Evolutionary conservation across 306 rosid genomes (phyloP).

Genomic region (Pterocarpus macrocarpus): DNA sequence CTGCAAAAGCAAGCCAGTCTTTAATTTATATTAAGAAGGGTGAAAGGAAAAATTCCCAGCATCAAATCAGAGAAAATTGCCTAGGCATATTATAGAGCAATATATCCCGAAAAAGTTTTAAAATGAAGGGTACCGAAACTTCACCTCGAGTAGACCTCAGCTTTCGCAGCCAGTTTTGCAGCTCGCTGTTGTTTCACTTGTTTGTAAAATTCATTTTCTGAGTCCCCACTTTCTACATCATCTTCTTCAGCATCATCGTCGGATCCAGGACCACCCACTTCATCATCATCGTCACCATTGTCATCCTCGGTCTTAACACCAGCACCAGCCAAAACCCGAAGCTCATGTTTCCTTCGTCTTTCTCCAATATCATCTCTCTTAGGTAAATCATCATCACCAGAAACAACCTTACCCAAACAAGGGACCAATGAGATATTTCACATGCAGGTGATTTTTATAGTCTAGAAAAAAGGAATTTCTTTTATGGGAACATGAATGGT

Average conservation of each 20-base stretch:
- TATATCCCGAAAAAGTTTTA: not conserved
- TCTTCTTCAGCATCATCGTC: slow-evolving; percentile 55
- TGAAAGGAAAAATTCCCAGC: not conserved
- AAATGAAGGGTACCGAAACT: slow-evolving; percentile 24
- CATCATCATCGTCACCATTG: slow-evolving; percentile 47
- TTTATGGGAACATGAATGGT: slow-evolving; percentile 17
- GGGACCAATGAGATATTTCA: slow-evolving; percentile 27
- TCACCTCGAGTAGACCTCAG: slow-evolving; percentile 68
- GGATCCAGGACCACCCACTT: slow-evolving; percentile 47
- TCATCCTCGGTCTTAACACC: slow-evolving; percentile 64
- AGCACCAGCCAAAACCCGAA: slow-evolving; percentile 76
- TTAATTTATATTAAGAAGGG: slow-evolving; percentile 18
- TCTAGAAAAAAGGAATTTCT: not conserved
- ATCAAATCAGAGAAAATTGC: not conserved
- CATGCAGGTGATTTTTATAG: slow-evolving; percentile 20
- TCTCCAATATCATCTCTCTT: slow-evolving; percentile 77
- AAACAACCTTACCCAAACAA: slow-evolving; percentile 64
- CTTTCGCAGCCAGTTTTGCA: slow-evolving; percentile 74
- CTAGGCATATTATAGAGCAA: not conserved
- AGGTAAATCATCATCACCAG: slow-evolving; percentile 97
- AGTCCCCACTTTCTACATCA: slow-evolving; percentile 56
- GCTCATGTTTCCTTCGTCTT: slow-evolving; percentile 76
- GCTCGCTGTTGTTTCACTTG: slow-evolving; percentile 65
- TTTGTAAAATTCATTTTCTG: slow-evolving; percentile 76
- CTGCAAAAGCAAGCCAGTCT: slow-evolving; percentile 53